A percentile compares a stretch with the other conserved stretches of the same genome.
phyloP scores from a whole-genome alignment of 2,329 filamentous ascomycete species.

The Didymella lethalis region DNA sequence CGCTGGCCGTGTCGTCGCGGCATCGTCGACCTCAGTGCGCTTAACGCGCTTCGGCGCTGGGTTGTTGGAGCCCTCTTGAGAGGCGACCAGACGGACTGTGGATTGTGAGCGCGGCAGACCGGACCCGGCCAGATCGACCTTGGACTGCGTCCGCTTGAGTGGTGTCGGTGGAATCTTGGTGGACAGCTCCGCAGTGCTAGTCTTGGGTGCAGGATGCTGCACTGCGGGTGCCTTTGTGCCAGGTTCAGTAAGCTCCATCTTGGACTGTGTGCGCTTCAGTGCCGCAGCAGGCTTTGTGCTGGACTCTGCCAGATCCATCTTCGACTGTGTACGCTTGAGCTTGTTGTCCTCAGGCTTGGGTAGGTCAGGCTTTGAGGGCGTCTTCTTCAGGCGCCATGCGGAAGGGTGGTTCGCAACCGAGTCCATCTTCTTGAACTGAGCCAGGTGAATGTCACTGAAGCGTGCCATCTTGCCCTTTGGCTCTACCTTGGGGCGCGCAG shows the following conservation, averaged over 20 bases:
- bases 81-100: conserved; percentile 38
- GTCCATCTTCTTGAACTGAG: conserved; percentile 96
- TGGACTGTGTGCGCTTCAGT: conserved; percentile 63
- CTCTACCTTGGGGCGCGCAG: conserved; percentile 75
- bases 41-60: conserved; percentile 73
- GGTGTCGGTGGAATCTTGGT: conserved; percentile 49
- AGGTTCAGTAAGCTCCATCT: conserved; percentile 71
- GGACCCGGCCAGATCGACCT: conserved; percentile 67
- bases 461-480: conserved; percentile 80
- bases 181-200: conserved; percentile 68
- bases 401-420: conserved; percentile 90
- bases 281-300: conserved; percentile 42
- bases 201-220: conserved; percentile 64
- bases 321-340: conserved; percentile 63
- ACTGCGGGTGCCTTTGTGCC: conserved; percentile 50
- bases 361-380: conserved; percentile 57
- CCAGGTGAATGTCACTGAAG: conserved; percentile 85
- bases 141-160: conserved; percentile 63
- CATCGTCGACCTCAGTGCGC: conserved; percentile 72
- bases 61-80: conserved; percentile 42
- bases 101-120: conserved; percentile 50
- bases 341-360: conserved; percentile 50
- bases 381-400: conserved; percentile 67
- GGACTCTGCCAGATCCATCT: conserved; percentile 71
- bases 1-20: conserved; percentile 68